phyloP scores from a whole-genome alignment of 2,329 filamentous ascomycete genomes.

The Aspergillus fructus region DNA sequence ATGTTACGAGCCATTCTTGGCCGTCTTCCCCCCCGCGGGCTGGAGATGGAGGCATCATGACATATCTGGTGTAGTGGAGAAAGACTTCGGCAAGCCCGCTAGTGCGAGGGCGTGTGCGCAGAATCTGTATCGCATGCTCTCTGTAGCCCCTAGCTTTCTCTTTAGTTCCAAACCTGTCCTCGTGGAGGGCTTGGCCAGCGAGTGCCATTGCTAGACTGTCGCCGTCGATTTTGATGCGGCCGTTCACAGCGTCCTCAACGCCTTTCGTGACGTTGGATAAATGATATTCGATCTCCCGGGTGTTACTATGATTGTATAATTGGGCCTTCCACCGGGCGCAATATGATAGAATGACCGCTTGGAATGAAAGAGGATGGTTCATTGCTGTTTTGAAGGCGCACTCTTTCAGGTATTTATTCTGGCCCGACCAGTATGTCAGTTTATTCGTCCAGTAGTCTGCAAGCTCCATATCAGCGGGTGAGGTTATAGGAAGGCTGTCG shows the following conservation, averaged over 20 bases:
- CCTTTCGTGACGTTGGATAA: conserved; percentile 25
- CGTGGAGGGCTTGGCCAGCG: conserved; percentile 37
- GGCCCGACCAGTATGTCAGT: conserved; percentile 43
- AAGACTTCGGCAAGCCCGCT: conserved; percentile 28
- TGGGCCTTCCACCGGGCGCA: conserved; percentile 38
- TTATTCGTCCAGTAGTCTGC: conserved; percentile 37
- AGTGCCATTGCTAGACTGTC: conserved; percentile 35
- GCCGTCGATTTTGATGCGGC: conserved; percentile 21
- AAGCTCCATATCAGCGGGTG: conserved; percentile 29
- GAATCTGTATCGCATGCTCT: conserved; percentile 32
- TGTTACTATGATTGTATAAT: conserved; percentile 23
- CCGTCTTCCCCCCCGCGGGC: conserved; percentile 15
- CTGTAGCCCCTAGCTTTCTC: conserved; percentile 27
- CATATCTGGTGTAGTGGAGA: conserved; percentile 36
- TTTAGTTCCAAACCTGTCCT: conserved; percentile 39
- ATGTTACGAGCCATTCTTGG: conserved; percentile 31
- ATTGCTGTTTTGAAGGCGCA: conserved; percentile 36
- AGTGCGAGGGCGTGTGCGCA: conserved; percentile 29
- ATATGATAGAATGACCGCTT: conserved; percentile 37
- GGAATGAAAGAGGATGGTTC: conserved; percentile 36
- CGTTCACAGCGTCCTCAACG: conserved; percentile 28
- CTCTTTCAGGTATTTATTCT: conserved; percentile 39
- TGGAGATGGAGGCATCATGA: conserved; percentile 26
- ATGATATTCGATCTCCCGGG: conserved; percentile 28
- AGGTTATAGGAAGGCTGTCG: conserved; percentile 27